Base-by-base conservation (phyloP, 2,329 filamentous ascomycete species). In the Botryosphaeria dothidea region DNA sequence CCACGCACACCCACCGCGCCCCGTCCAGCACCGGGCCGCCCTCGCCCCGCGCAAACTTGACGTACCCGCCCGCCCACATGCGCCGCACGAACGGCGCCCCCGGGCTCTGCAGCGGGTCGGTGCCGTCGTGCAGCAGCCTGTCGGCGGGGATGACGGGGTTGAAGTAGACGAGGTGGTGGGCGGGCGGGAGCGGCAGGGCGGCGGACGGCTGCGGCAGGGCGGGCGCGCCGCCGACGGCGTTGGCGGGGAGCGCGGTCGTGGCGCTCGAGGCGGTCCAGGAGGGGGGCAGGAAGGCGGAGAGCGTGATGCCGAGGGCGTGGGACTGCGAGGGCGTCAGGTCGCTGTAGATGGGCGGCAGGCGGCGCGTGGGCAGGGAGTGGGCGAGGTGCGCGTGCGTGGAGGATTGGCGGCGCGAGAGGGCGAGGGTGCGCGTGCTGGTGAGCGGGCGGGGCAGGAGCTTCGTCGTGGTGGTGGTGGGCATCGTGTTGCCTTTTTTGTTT, bases 101-200 rank as follows among this genome's bases (percentile, higher is more conserved):
- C 0, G 94, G 94, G 25, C 84, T 88, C 73, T 97, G 92, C 62
- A 90, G 82, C 4, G 86, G 82, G 75, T 98, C 94, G 0, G 93
- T 96, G 65, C 95, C 94, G 79, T 99, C 95, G 1, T 87, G 82
- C 19, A 92, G 84, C 48, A 98, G 85, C 36, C 82, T 70, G 7
- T 84, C 85, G 15, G 86, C 80, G 0, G 85, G 82, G 19, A 90
- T 81, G 67, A 88, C 85, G 11, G 90, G 85, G 66, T 93, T 92
- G 79, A 97, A 97, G 81, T 96, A 96, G 68, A 94, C 87, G 38
- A 97, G 83, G 76, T 97, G 93, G 75, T 96, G 89, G 38, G 90
- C 91, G 31, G 86, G 83, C 0, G 89, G 88, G 6, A 90, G 78
- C 17, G 52, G 41, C 23, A 64, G 51, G 13, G 1, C 1, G 0